phyloP scores from a whole-genome alignment of 495 filamentous ascomycete species.

The Penicillium arizonense region DNA sequence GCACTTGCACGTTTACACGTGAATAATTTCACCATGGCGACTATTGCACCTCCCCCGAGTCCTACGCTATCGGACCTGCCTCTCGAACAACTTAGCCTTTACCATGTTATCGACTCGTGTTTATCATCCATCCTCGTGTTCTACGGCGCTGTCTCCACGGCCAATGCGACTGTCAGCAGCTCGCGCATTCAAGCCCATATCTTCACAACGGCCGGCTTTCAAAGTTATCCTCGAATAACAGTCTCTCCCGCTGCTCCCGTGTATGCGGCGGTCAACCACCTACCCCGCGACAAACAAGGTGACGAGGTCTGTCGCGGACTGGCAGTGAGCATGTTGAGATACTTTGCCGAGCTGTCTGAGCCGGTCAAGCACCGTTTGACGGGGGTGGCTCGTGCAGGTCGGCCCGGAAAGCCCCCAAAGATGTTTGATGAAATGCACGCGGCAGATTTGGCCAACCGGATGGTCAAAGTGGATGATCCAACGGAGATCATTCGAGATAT shows the following conservation, averaged over 20 bases:
- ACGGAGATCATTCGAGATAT: slow-evolving; percentile 69
- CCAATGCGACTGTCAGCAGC: slow-evolving; percentile 80
- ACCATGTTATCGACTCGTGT: slow-evolving; percentile 75
- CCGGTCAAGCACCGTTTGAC: slow-evolving; percentile 60
- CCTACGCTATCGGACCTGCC: slow-evolving; percentile 53
- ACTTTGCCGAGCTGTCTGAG: slow-evolving; percentile 83
- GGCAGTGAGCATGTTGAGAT: slow-evolving; percentile 88
- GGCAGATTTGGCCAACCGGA: slow-evolving; percentile 79
- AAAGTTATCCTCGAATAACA: slow-evolving; percentile 84
- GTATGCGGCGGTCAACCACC: slow-evolving; percentile 84
- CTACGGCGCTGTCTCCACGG: slow-evolving; percentile 79
- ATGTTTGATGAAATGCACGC: slow-evolving; percentile 93
- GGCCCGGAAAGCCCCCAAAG: slow-evolving; percentile 46
- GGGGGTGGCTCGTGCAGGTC: slow-evolving; percentile 31
- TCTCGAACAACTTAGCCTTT: slow-evolving; percentile 73
- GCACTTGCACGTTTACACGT: slow-evolving; percentile 2
- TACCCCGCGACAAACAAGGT: slow-evolving; percentile 92
- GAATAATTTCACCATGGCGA: slow-evolving; percentile 36
- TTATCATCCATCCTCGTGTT: slow-evolving; percentile 78
- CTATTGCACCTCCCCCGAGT: slow-evolving; percentile 20
- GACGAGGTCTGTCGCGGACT: slow-evolving; percentile 86
- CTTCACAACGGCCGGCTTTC: slow-evolving; percentile 82
- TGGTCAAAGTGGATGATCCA: slow-evolving; percentile 74
- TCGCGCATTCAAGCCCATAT: slow-evolving; percentile 92
- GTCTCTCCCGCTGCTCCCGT: slow-evolving; percentile 93